Evolutionary conservation across 768 basidiomycete species (phyloP).

Genomic region (Macrolepiota fuliginosa): DNA sequence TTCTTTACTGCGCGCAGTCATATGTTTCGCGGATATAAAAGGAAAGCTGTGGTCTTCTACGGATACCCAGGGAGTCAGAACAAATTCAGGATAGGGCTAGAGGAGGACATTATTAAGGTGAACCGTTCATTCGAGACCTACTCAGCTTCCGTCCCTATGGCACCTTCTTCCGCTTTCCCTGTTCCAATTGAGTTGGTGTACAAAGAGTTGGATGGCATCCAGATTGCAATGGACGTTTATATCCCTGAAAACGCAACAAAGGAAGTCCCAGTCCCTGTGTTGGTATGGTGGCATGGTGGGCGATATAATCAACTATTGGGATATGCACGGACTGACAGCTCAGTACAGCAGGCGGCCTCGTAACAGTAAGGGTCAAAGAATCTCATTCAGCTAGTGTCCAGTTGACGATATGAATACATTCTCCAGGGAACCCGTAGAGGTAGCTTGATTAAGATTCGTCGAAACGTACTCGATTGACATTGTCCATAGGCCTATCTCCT

Average conservation of each 20-base stretch:
- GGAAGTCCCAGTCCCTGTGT: conserved; percentile 25
- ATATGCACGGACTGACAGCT: not conserved
- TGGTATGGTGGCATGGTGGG: conserved; percentile 36
- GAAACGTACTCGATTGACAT: not conserved
- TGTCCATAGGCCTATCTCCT: conserved; percentile 25
- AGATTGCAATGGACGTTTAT: conserved; percentile 33
- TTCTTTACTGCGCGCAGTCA: too few species aligned
- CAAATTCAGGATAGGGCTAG: too few species aligned
- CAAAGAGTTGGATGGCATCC: conserved; percentile 28
- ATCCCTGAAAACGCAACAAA: too few species aligned
- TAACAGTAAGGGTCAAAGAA: not conserved
- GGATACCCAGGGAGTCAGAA: too few species aligned
- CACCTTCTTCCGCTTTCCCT: not conserved
- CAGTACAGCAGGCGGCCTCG: too few species aligned
- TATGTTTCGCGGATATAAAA: too few species aligned
- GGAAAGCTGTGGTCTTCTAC: too few species aligned
- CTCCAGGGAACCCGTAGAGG: conserved; percentile 10
- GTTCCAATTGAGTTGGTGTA: conserved; percentile 27
- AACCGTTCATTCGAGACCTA: too few species aligned
- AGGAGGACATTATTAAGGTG: too few species aligned
- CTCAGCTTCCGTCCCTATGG: too few species aligned
- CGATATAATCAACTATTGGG: not conserved
- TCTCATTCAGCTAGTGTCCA: not conserved
- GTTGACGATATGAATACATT: not conserved
- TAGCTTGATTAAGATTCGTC: not conserved